Evolutionary conservation across 2,329 filamentous ascomycete species (phyloP).

Genomic region (Calonectria hawksworthii): DNA sequence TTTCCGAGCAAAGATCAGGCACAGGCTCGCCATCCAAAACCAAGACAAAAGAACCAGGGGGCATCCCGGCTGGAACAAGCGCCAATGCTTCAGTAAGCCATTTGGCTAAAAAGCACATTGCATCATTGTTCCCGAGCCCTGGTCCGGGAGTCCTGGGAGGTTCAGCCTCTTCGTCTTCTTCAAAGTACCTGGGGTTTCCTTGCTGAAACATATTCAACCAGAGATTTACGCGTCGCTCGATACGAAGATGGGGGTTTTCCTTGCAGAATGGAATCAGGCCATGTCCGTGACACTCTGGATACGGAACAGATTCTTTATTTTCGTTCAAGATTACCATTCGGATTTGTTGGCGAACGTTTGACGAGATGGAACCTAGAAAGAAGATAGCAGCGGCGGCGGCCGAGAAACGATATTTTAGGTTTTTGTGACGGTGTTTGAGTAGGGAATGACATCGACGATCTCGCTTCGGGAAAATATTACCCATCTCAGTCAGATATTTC

Average conservation of each 20-base stretch:
- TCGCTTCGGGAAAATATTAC: not conserved
- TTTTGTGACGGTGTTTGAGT: not conserved
- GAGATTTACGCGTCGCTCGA: conserved; percentile 30
- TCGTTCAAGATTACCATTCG: conserved; percentile 13
- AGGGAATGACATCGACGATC: not conserved
- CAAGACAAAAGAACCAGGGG: not conserved
- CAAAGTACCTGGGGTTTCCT: conserved; percentile 30
- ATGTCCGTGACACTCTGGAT: not conserved
- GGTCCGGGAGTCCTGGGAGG: too few species aligned
- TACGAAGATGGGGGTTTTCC: conserved; percentile 26
- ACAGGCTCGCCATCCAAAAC: not conserved
- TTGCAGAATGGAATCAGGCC: conserved; percentile 13
- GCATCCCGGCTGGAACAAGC: not conserved
- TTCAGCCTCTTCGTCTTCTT: too few species aligned
- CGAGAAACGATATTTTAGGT: conserved; percentile 25
- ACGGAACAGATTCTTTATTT: conserved; percentile 6
- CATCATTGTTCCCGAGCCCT: not conserved
- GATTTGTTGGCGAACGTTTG: not conserved
- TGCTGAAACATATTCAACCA: not conserved
- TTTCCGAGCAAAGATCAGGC: not conserved
- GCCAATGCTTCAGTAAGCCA: not conserved
- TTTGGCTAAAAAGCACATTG: not conserved
- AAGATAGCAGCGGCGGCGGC: conserved; percentile 26
- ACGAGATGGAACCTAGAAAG: conserved; percentile 18
- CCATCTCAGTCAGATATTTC: not conserved